Conservation (phyloP, 2,329 filamentous ascomycete genomes). For the Fusarium austroafricanum region DNA sequence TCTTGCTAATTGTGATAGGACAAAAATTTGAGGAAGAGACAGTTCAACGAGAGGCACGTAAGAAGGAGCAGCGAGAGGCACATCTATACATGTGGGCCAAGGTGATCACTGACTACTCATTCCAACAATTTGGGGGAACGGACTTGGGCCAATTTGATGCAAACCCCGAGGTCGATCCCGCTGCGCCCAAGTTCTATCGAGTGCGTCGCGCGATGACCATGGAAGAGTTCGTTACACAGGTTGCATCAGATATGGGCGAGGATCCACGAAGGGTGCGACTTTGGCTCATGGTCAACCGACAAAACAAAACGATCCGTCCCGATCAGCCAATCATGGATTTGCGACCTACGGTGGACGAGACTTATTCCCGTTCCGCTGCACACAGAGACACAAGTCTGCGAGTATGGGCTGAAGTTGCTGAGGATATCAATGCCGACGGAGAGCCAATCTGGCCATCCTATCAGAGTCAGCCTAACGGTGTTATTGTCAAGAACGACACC, state of each 20-base stretch:
- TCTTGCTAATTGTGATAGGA: constrained; percentile 58
- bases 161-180: constrained; percentile 71
- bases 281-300: constrained; percentile 98
- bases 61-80: constrained; percentile 91
- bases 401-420: constrained; percentile 86
- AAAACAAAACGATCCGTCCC: constrained; percentile 95
- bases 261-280: constrained; percentile 79
- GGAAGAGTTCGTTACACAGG: constrained; percentile 75
- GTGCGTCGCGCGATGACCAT: constrained; percentile 81
- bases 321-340: constrained; percentile 86
- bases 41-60: constrained; percentile 77
- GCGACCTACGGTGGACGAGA: constrained; percentile 81
- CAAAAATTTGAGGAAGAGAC: constrained; percentile 84
- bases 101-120: constrained; percentile 84
- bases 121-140: constrained; percentile 82
- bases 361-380: constrained; percentile 63
- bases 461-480: constrained; percentile 66
- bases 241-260: constrained; percentile 77
- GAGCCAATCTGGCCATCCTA: constrained; percentile 77
- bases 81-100: constrained; percentile 91
- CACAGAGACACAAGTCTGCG: constrained; percentile 79
- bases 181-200: constrained; percentile 78
- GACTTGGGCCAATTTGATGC: constrained; percentile 80
- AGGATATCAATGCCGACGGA: constrained; percentile 74
- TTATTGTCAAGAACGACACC: constrained; percentile 68